Conservation (phyloP, 2,329 filamentous ascomycete genomes). For the Cercospora sp. region DNA sequence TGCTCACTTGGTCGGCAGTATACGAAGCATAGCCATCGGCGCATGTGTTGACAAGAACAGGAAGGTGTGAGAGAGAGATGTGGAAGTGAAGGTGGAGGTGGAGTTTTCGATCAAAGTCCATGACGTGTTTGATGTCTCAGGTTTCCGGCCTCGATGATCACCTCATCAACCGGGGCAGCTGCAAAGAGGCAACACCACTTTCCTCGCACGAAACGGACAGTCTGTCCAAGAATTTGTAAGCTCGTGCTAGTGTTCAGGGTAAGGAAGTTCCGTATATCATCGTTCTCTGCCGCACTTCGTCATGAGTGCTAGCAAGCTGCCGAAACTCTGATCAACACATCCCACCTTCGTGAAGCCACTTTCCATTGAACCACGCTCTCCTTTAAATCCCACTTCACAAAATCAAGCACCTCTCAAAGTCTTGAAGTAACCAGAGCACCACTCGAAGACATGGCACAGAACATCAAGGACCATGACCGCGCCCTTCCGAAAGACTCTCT, state of each 20-base stretch:
- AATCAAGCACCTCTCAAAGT: not conserved
- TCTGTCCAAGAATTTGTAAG: not conserved
- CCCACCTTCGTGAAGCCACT: not conserved
- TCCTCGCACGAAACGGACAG: not conserved
- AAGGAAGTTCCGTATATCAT: not conserved
- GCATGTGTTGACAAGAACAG: not conserved
- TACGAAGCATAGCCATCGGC: not conserved
- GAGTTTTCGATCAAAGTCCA: not conserved
- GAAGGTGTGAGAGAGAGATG: not conserved
- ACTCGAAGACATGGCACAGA: not conserved
- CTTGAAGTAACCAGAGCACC: no score
- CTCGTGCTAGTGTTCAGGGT: not conserved
- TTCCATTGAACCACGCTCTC: not conserved
- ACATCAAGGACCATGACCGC: conserved; percentile 14
- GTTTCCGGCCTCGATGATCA: not conserved
- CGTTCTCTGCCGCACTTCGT: not conserved
- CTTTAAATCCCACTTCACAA: not conserved
- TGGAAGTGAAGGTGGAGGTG: not conserved
- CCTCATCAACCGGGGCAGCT: not conserved
- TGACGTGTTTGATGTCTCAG: not conserved
- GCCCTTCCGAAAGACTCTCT: conserved; percentile 31
- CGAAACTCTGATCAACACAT: not conserved
- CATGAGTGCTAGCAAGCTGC: not conserved
- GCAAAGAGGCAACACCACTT: not conserved
- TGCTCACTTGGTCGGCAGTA: not conserved